A percentile compares a stretch with the other conserved stretches of the same genome.
Conservation (phyloP, 2,329 filamentous ascomycete genomes). For the Coleophoma crateriformis region DNA sequence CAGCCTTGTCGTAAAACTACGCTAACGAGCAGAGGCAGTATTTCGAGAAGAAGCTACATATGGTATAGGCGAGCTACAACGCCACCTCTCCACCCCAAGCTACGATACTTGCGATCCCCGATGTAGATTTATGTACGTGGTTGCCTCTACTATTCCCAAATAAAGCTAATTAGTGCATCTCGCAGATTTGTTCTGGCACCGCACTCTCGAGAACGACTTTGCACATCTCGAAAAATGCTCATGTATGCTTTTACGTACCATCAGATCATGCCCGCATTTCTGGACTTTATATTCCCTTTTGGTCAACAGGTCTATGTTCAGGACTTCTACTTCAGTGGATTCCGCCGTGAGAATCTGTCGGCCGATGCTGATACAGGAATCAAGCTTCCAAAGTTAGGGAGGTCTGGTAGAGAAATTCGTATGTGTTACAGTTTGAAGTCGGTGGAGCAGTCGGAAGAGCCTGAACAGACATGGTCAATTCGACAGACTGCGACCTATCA, state of each 20-base stretch:
- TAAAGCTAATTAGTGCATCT: neutral
- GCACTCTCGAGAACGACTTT: slow-evolving; percentile 14
- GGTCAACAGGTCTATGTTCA: slow-evolving; percentile 22
- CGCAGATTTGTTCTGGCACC: slow-evolving; percentile 16
- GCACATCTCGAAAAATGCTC: slow-evolving; percentile 13
- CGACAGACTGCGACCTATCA: slow-evolving; percentile 32
- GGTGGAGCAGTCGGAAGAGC: slow-evolving; percentile 19
- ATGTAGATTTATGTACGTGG: slow-evolving; percentile 18
- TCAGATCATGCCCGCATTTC: slow-evolving; percentile 28
- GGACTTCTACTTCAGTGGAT: slow-evolving; percentile 32
- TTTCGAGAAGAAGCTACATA: no score
- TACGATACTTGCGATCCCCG: slow-evolving; percentile 6
- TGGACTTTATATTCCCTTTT: slow-evolving; percentile 33
- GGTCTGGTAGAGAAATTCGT: slow-evolving; percentile 30
- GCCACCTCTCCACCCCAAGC: no score
- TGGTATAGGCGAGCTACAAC: no score
- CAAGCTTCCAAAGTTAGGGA: slow-evolving; percentile 22
- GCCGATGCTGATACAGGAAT: slow-evolving; percentile 2
- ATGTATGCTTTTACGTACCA: slow-evolving; percentile 20
- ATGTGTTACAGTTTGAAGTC: slow-evolving; percentile 35
- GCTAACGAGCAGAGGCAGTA: no score
- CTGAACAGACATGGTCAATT: slow-evolving; percentile 27
- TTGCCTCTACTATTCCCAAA: neutral
- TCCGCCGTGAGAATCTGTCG: slow-evolving; percentile 24
- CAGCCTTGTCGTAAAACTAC: no score